Base-by-base conservation (phyloP, 176 grass and related monocot genomes). In the Oryza glumipatula region DNA sequence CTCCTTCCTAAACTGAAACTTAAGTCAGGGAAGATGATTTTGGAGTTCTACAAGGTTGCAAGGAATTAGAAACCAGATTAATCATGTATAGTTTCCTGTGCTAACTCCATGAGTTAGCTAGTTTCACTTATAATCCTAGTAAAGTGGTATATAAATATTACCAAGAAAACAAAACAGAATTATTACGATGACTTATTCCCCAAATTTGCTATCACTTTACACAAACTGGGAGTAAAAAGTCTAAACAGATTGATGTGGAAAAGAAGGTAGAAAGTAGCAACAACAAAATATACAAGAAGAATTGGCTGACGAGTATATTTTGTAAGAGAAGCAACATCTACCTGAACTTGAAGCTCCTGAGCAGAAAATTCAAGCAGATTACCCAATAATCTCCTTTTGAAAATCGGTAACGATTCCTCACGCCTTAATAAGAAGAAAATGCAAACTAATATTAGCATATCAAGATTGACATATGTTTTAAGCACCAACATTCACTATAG, bases 321-420 rank as follows among this genome's bases (percentile, higher is more conserved):
- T 19, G 13, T 60, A 49, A 73, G 78, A 82, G 12, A 79, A 79
- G 80, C 47, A 72, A 61, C 39, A 82, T 51, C 3, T 68, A 92
- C 93, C 90, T 90, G 90, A 79, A 92, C 82, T 84, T 90, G 93
- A 77, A 95, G 88, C 85, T 95, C 90, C 85, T 88, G 91, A 81
- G 90, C 88, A 84, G 90, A 80, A 90, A 95, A 95, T 88, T 95
- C 93, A 84, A 95, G 85, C 75, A 95, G 89, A 73, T 79, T 83
- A 70, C 85, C 56, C 51, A 95, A 41, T 72, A 95, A 88, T 74
- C 90, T 89, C 78, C 93, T 95, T 92, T 95, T 95, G 76, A 95
- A 92, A 71, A 90, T 67, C 43, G 93, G 93, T 44, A 95, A 80
- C 17, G 85, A 86, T 54, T 92, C 93, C 82, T 95, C 93, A 73